Evolutionary conservation across 805 yeast genomes (phyloP).

Genomic region (Metschnikowia lunata): DNA sequence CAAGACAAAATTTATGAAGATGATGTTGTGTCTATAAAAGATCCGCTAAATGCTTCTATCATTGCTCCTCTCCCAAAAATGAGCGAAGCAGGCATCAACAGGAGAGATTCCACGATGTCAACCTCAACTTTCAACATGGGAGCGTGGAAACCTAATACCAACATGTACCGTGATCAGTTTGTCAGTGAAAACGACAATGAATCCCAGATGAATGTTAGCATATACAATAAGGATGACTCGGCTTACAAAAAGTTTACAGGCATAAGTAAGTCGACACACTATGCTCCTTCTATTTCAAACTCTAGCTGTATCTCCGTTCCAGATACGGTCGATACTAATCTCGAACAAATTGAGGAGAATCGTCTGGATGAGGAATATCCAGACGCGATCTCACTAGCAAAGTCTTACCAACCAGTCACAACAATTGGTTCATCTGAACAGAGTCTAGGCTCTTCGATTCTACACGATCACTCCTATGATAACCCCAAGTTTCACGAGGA

Average conservation of each 20-base stretch:
- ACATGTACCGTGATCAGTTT: constrained; percentile 44
- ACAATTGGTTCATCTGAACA: constrained; percentile 2
- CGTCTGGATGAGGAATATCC: constrained; percentile 20
- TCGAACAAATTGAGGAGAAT: constrained; percentile 33
- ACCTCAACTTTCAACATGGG: constrained; percentile 43
- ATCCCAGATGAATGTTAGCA: constrained; percentile 19
- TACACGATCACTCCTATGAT: constrained; percentile 11
- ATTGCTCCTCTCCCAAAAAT: constrained; percentile 1
- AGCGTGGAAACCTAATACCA: constrained; percentile 58
- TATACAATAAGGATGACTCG: constrained; percentile 18
- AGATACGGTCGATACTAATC: constrained; percentile 36
- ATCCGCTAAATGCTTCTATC: neutral
- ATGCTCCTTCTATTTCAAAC: constrained; percentile 14
- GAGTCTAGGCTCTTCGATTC: constrained; percentile 11
- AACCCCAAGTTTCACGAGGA: constrained; percentile 13
- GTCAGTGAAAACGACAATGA: constrained; percentile 42
- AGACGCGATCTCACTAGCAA: constrained; percentile 10
- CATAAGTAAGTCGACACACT: constrained; percentile 17
- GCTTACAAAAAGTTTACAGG: constrained; percentile 34
- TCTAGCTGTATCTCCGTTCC: constrained; percentile 29
- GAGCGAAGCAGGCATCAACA: constrained; percentile 9
- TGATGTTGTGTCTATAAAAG: too few species aligned
- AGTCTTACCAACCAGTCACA: constrained; percentile 3
- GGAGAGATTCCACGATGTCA: constrained; percentile 33
- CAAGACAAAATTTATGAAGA: neutral